Conservation (phyloP, 2,329 filamentous ascomycete genomes). For the Claviceps sp. region DNA sequence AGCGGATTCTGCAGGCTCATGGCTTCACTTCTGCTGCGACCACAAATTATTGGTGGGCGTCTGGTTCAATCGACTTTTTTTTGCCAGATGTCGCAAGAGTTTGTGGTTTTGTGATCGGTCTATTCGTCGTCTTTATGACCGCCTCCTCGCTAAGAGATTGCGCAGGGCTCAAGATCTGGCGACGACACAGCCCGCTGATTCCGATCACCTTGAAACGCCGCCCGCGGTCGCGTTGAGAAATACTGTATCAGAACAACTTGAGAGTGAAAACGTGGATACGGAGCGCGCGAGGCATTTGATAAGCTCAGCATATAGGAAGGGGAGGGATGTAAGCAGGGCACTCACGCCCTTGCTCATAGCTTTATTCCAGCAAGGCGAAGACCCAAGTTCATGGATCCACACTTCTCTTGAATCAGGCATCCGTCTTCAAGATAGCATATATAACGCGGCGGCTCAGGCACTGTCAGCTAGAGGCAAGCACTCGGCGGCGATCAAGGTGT, state of each 20-base stretch:
- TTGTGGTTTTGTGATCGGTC: slow-evolving; percentile 20
- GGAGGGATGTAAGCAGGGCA: slow-evolving; percentile 28
- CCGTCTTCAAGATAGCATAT: slow-evolving; percentile 21
- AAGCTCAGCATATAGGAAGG: slow-evolving; percentile 22
- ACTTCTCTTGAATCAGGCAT: slow-evolving; percentile 15
- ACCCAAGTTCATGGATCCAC: slow-evolving; percentile 14
- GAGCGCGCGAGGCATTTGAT: slow-evolving; percentile 26
- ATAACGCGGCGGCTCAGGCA: slow-evolving; percentile 21
- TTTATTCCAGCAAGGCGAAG: slow-evolving; percentile 21
- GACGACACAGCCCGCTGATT: slow-evolving; percentile 14
- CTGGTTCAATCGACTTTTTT: slow-evolving; percentile 16
- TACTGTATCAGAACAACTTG: slow-evolving; percentile 30
- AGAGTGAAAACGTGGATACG: slow-evolving; percentile 15
- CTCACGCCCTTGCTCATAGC: slow-evolving; percentile 25
- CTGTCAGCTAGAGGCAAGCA: slow-evolving; percentile 17
- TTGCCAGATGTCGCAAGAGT: slow-evolving; percentile 17
- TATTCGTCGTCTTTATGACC: slow-evolving; percentile 5
- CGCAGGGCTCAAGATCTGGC: slow-evolving; percentile 18
- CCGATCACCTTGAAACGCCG: not conserved
- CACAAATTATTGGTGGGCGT: slow-evolving; percentile 16
- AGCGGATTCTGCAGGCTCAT: slow-evolving; percentile 14
- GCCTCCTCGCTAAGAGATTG: slow-evolving; percentile 4
- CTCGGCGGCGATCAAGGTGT: slow-evolving; percentile 18
- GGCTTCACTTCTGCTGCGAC: slow-evolving; percentile 20
- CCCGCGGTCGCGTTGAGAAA: slow-evolving; percentile 24